phyloP scores from a whole-genome alignment of 2,329 filamentous ascomycete genomes.

The Alternaria triticimaculans region DNA sequence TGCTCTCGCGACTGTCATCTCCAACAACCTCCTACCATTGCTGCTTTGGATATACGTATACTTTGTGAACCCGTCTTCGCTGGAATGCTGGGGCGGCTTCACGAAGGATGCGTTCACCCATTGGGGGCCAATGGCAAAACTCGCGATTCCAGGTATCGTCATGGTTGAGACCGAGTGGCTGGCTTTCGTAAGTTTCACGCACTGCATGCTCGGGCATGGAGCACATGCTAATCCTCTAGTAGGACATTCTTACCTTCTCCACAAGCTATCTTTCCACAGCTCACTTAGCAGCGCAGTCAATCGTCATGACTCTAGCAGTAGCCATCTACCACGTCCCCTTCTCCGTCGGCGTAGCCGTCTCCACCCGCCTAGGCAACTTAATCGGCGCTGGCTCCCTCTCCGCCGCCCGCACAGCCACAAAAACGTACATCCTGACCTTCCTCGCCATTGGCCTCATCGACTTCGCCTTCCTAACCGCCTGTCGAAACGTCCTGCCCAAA shows the following conservation, averaged over 20 bases:
- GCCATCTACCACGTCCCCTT: constrained; percentile 52
- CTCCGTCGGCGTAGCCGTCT: constrained; percentile 48
- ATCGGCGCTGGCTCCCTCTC: constrained; percentile 47
- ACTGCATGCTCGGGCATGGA: background rate
- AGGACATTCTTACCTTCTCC: constrained; percentile 67
- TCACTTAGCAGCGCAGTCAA: constrained; percentile 78
- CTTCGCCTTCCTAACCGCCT: constrained; percentile 37
- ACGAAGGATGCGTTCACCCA: constrained; percentile 71
- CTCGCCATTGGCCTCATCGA: constrained; percentile 45
- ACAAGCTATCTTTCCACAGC: constrained; percentile 80
- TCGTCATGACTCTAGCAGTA: constrained; percentile 43
- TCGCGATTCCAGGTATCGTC: constrained; percentile 88
- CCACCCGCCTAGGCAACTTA: constrained; percentile 49
- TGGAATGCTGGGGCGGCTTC: constrained; percentile 74
- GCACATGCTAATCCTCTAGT: background rate
- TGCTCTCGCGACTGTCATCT: constrained; percentile 58
- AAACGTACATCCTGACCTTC: constrained; percentile 43
- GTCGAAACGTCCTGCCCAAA: constrained; percentile 41
- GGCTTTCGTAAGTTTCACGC: constrained; percentile 29
- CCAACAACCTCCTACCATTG: constrained; percentile 58
- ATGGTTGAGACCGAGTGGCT: constrained; percentile 79
- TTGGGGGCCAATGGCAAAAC: constrained; percentile 82
- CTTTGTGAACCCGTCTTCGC: constrained; percentile 48
- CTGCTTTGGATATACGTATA: constrained; percentile 57
- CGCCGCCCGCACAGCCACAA: constrained; percentile 44